Percentiles rank a stretch among this genome's conserved stretches.
phyloP scores from a whole-genome alignment of 495 filamentous ascomycete genomes.

The Aspergillus sclerotioniger region DNA sequence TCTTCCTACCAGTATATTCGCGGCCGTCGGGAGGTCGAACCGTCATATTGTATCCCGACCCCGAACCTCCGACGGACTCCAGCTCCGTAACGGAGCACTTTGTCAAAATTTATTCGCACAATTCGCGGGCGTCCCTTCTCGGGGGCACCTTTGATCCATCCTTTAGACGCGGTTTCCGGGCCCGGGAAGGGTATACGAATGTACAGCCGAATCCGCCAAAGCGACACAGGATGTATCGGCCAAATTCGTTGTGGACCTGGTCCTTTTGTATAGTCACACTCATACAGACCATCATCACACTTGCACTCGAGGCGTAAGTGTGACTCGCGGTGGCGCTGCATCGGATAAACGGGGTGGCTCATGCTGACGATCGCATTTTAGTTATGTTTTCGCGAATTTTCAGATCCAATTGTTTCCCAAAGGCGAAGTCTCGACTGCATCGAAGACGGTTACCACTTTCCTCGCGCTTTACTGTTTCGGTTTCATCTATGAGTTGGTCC shows the following conservation, averaged over 20 bases:
- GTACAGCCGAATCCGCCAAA: constrained; percentile 20
- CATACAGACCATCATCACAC: constrained; percentile 72
- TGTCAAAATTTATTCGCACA: constrained; percentile 61
- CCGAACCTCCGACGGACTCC: constrained; percentile 26
- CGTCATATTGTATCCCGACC: constrained; percentile 39
- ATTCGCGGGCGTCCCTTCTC: constrained; percentile 62
- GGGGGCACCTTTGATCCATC: constrained; percentile 57
- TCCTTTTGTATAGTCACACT: constrained; percentile 71
- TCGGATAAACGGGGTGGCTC: not conserved
- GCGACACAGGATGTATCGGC: constrained; percentile 59
- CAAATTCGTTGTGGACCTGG: constrained; percentile 85
- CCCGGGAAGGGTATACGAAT: constrained; percentile 54
- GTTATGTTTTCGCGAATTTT: constrained; percentile 51
- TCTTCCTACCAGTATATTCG: not conserved
- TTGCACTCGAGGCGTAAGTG: constrained; percentile 84
- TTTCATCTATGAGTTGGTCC: constrained; percentile 83
- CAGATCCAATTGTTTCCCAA: constrained; percentile 65
- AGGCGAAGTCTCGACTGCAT: constrained; percentile 37
- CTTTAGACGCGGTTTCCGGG: constrained; percentile 52
- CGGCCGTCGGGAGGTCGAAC: constrained; percentile 37
- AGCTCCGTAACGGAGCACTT: constrained; percentile 47
- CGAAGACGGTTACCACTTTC: constrained; percentile 80
- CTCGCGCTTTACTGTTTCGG: constrained; percentile 96
- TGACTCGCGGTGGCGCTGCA: not conserved
- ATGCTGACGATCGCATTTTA: constrained; percentile 20